These are phyloP conservation scores for Boletellus deceptivus DNA, from an alignment of 1,284 basidiomycete genomes.

Conservation along the genomic window DNA sequence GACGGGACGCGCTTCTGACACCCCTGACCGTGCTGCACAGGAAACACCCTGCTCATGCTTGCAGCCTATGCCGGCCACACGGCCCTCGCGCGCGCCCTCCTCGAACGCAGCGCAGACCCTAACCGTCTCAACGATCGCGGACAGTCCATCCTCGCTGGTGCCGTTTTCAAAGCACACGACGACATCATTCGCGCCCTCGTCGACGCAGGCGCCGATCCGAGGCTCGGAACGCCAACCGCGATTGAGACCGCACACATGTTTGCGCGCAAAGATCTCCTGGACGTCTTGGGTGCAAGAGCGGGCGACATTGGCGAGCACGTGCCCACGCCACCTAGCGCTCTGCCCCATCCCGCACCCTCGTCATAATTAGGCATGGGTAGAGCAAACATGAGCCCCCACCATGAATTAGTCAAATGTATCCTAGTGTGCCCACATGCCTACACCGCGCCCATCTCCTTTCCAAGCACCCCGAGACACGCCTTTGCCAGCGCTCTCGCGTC, in stretches of 20 bases:
- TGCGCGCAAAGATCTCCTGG: conserved; percentile 51
- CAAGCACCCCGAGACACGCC: conserved; percentile 69
- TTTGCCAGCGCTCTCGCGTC: conserved; percentile 68
- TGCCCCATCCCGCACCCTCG: too few species aligned
- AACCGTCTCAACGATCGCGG: conserved; percentile 74
- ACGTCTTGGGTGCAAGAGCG: conserved; percentile 54
- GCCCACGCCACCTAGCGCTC: conserved; percentile 23
- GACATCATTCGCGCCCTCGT: conserved; percentile 62
- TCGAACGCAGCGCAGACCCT: conserved; percentile 61
- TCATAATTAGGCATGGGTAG: too few species aligned
- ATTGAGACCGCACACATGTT: conserved; percentile 73
- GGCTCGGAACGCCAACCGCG: conserved; percentile 69
- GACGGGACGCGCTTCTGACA: neutral
- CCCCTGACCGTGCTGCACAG: conserved; percentile 33
- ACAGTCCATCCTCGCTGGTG: conserved; percentile 81
- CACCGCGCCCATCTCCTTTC: conserved; percentile 63
- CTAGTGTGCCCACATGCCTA: conserved; percentile 7
- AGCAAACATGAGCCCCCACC: too few species aligned
- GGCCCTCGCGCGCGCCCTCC: conserved; percentile 51
- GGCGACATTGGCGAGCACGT: conserved; percentile 43
- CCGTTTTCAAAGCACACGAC: conserved; percentile 73
- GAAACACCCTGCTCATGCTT: conserved; percentile 82
- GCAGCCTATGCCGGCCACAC: conserved; percentile 77
- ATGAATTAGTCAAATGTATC: too few species aligned
- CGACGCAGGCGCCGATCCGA: conserved; percentile 66